Evolutionary conservation across 306 rosid species (phyloP), one percentile per base, ranked within the genome.

Genomic region (Echinosophora koreensis): DNA sequence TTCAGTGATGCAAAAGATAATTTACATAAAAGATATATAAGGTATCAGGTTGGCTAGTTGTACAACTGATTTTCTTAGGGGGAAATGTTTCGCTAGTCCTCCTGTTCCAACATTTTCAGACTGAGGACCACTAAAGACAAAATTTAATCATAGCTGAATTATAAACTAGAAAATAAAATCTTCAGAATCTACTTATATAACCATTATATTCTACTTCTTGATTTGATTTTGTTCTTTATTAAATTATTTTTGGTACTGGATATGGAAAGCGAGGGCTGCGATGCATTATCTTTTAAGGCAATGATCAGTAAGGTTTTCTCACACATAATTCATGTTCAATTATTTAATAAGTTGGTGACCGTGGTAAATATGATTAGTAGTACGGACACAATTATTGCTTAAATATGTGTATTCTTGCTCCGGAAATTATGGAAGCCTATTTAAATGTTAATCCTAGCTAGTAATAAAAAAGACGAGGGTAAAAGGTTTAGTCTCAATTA

Each of bases 81-180:
- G 3, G 4, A n/a, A 6, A 7, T 27, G 4, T 13, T 22, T 47
- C 1, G 0, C 0, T n/a, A n/a, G 15, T 4, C 9, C 51, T 49
- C 46, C 17, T 17, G 14, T 61, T 37, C 16, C 17, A n/a, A 22
- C 57, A 30, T 56, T 61, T 76, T 63, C 74, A 62, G 52, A 69
- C 62, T 51, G 38, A 4, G 8, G 35, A 55, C 4, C 13, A 51
- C 51, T 60, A 76, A 76, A 55, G 78, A 69, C 85, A 81, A 70
- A 44, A 54, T 13, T 60, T 39, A 58, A 58, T 17, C 55, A 27
- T 75, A 13, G 69, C 63, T 70, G 61, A 62, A 69, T 8, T 61
- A 30, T 30, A 69, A 68, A 76, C 13, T 54, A 64, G 44, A 35
- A 52, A 69, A 81, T 34, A 56, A 52, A 51, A 76, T 76, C 78